A percentile compares a stretch with the other conserved stretches of the same genome.
These are phyloP conservation scores for Brassica cretica DNA, from an alignment of 345 rosid species.

Conservation along the genomic window DNA sequence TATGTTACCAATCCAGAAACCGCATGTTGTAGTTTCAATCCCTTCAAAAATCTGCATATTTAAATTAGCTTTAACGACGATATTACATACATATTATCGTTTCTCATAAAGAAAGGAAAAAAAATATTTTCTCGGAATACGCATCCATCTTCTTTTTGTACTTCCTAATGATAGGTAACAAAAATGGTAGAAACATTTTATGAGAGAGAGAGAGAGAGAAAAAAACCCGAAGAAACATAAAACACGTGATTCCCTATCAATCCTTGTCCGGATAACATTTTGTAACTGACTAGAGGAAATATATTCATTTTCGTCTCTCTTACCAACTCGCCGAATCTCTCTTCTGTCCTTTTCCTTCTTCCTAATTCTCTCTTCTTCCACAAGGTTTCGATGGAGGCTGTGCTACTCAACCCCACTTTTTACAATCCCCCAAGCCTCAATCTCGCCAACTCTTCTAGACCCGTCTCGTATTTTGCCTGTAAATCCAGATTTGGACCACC, in stretches of 20 bases:
- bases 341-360: conserved; percentile 28
- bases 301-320: conserved; percentile 1
- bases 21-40: background rate
- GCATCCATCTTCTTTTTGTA: background rate
- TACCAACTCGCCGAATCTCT: conserved; percentile 21
- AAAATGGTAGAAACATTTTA: background rate
- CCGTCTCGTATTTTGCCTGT: conserved; percentile 19
- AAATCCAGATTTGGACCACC: conserved; percentile 14
- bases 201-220: background rate
- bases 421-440: conserved; percentile 2
- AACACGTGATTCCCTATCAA: conserved; percentile 20
- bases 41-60: background rate
- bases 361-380: background rate
- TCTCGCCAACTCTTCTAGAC: conserved; percentile 2
- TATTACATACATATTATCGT: background rate
- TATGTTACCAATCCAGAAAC: background rate
- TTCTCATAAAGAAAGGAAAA: too few species aligned
- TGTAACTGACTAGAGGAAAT: background rate
- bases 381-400: conserved; percentile 33
- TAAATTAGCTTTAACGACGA: background rate
- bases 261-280: conserved; percentile 2
- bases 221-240: conserved; percentile 1
- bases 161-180: background rate
- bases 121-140: background rate
- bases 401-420: conserved; percentile 25